Conservation (phyloP, 495 filamentous ascomycete species). For the Chlorociboria aeruginascens region DNA sequence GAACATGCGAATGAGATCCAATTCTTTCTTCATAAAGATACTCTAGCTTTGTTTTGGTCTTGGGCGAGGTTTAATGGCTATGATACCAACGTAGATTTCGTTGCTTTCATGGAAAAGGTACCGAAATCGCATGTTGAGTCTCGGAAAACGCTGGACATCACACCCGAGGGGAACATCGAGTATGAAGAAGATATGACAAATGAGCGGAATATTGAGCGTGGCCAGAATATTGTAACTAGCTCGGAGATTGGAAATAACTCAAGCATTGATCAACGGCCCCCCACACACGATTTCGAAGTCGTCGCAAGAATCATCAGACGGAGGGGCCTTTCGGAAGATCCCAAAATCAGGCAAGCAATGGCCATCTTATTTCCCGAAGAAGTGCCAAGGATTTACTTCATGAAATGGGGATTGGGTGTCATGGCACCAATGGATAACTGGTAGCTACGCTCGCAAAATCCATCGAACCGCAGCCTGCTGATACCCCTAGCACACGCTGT, state of each 20-base stretch:
- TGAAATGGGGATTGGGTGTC: too few relatives aligned
- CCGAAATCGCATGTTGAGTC: not conserved
- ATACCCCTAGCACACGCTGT: too few relatives aligned
- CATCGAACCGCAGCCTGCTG: too few relatives aligned
- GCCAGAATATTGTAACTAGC: not conserved
- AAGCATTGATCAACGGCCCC: not conserved
- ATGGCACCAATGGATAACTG: too few relatives aligned
- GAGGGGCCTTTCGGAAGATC: too few relatives aligned
- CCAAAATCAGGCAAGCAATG: too few relatives aligned
- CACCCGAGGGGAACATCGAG: not conserved
- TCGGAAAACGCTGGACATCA: too few relatives aligned
- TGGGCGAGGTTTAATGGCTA: not conserved
- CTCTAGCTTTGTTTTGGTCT: not conserved
- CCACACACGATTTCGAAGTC: not conserved
- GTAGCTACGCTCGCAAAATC: too few relatives aligned
- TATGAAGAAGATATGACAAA: not conserved
- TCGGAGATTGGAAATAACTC: not conserved
- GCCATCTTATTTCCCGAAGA: too few relatives aligned
- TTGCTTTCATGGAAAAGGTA: not conserved
- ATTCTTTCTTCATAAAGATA: not conserved
- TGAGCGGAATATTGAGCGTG: not conserved
- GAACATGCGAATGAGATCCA: not conserved
- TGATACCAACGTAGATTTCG: not conserved
- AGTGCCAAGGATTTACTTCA: too few relatives aligned
- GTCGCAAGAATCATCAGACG: too few relatives aligned